Evolutionary conservation across 345 rosid genomes (phyloP).

Genomic region (Murraya koenigii): DNA sequence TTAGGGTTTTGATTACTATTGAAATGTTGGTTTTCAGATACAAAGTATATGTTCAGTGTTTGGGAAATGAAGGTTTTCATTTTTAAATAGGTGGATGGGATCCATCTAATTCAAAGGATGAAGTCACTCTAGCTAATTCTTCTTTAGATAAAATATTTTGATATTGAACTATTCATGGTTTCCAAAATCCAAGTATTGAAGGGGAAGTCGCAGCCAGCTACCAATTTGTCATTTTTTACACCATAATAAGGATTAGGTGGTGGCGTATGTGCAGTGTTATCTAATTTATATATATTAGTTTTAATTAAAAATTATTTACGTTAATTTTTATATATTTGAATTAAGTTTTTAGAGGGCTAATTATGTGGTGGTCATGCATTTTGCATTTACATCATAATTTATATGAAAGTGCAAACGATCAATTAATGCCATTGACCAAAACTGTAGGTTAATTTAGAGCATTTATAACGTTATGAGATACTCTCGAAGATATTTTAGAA

Average conservation of each 20-base stretch:
- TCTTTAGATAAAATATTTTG: neutral
- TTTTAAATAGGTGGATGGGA: constrained; percentile 23
- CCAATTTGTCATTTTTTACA: neutral
- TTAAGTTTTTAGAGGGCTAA: neutral
- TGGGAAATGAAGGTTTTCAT: constrained; percentile 7
- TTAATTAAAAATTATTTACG: neutral
- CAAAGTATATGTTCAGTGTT: neutral
- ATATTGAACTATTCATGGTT: neutral
- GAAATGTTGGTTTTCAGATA: neutral
- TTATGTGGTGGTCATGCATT: neutral
- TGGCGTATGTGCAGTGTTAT: constrained; percentile 1
- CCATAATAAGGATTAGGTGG: constrained; percentile 22
- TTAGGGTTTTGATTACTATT: neutral
- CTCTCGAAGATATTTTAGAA: too few species aligned
- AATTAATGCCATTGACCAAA: too few species aligned
- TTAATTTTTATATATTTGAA: neutral
- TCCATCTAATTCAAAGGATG: constrained; percentile 20
- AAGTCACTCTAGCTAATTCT: constrained; percentile 2
- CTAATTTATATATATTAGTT: neutral
- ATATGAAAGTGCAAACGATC: too few species aligned
- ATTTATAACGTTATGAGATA: too few species aligned
- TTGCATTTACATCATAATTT: neutral
- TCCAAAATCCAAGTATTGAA: constrained; percentile 10
- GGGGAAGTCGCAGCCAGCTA: constrained; percentile 9
- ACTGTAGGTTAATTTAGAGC: neutral